Percentiles rank a stretch among this genome's conserved stretches.
These are phyloP conservation scores for Cladophialophora carrionii DNA, from an alignment of 2,329 filamentous ascomycete genomes.

Conservation along the genomic window DNA sequence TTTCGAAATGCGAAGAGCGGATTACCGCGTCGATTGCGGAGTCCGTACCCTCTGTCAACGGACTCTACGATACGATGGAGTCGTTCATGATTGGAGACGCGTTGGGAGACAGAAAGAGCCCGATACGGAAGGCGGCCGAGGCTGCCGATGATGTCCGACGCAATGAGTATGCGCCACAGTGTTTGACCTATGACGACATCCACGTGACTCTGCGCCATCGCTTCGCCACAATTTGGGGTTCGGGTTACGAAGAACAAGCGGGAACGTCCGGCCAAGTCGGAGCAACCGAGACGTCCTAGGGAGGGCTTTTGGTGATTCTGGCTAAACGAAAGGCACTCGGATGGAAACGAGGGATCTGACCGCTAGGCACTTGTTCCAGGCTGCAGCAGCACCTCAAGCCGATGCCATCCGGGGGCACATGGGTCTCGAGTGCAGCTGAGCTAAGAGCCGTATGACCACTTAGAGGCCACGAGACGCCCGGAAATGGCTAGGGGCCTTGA, in stretches of 20 bases:
- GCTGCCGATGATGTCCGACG: constrained; percentile 18
- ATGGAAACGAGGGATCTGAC: neutral
- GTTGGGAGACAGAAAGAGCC: neutral
- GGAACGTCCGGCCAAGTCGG: constrained; percentile 3
- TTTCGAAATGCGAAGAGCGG: constrained; percentile 2
- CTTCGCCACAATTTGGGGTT: constrained; percentile 3
- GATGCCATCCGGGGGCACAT: constrained; percentile 7
- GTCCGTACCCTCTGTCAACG: constrained; percentile 10
- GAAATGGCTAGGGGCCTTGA: neutral
- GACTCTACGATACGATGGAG: constrained; percentile 4
- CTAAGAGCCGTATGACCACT: constrained; percentile 13
- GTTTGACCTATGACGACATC: constrained; percentile 2
- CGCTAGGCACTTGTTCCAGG: neutral
- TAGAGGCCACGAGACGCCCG: constrained; percentile 12
- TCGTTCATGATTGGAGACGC: constrained; percentile 2
- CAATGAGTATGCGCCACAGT: constrained; percentile 12
- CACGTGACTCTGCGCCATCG: constrained; percentile 1
- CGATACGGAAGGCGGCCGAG: neutral
- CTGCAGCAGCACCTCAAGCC: neutral
- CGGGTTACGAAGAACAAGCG: too few relatives aligned
- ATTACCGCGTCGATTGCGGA: constrained; percentile 22
- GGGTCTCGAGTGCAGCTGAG: constrained; percentile 10
- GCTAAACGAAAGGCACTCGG: neutral
- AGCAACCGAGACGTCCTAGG: neutral
- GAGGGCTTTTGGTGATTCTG: constrained; percentile 6